phyloP scores from a whole-genome alignment of 1,284 basidiomycete genomes.

The Rhodotorula glutinis region DNA sequence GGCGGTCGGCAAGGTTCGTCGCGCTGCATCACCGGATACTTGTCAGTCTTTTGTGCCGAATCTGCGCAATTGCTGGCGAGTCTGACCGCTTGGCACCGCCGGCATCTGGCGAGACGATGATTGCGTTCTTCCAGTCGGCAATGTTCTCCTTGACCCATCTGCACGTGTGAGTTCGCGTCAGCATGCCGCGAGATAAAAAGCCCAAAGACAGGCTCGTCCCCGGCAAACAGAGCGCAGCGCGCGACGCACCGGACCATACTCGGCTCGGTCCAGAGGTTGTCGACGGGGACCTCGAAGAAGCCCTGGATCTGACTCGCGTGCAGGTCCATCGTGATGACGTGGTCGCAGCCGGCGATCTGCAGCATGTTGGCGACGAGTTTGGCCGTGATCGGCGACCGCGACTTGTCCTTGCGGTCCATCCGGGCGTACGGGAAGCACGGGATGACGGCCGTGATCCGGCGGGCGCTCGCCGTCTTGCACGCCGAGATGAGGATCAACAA shows the following conservation, averaged over 20 bases:
- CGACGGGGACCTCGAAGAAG: constrained; percentile 98
- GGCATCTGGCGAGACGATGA: constrained; percentile 95
- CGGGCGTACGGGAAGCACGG: constrained; percentile 96
- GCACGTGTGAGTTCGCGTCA: constrained; percentile 13
- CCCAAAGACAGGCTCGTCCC: too few relatives aligned
- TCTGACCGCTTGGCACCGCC: constrained; percentile 92
- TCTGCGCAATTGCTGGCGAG: not conserved
- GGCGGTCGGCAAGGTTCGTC: constrained; percentile 90
- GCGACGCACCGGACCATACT: constrained; percentile 42
- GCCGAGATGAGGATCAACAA: constrained; percentile 60
- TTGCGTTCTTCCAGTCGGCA: constrained; percentile 78
- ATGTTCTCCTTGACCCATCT: constrained; percentile 77
- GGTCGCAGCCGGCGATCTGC: constrained; percentile 92
- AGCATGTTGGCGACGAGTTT: constrained; percentile 98
- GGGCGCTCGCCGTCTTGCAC: constrained; percentile 94
- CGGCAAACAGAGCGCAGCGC: too few relatives aligned
- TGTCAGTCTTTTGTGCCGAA: not conserved
- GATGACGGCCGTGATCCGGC: constrained; percentile 95
- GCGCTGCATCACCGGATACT: constrained; percentile 57
- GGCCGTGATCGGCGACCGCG: constrained; percentile 92
- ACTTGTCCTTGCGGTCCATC: constrained; percentile 94
- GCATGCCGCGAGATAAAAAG: too few relatives aligned
- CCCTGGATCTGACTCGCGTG: constrained; percentile 99
- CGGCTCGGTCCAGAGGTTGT: constrained; percentile 70
- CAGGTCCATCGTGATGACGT: constrained; percentile 98